Percentiles rank a stretch among this genome's conserved stretches.
phyloP scores from a whole-genome alignment of 345 rosid genomes.

The Bruguiera sexangula region DNA sequence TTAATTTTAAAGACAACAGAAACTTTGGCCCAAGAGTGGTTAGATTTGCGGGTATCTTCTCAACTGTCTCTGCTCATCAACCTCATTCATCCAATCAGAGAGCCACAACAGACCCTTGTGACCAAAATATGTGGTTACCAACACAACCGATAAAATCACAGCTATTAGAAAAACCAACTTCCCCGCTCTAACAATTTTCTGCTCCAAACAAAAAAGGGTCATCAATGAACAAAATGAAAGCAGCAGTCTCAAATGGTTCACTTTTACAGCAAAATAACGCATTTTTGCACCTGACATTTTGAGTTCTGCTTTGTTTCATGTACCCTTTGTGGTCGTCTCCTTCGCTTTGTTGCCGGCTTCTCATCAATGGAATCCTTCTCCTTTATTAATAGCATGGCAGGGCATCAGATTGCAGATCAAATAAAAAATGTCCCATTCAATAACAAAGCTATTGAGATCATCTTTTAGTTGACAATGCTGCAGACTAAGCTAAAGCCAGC shows the following conservation, averaged over 20 bases:
- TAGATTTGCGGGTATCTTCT: constrained; percentile 34
- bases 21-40: not conserved
- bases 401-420: constrained; percentile 8
- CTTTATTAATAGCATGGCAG: constrained; percentile 29
- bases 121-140: constrained; percentile 54
- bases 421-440: not conserved
- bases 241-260: not conserved
- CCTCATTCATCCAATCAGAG: constrained; percentile 83
- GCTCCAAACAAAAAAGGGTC: constrained; percentile 21
- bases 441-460: not conserved
- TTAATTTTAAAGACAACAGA: not conserved
- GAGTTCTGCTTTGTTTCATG: constrained; percentile 50
- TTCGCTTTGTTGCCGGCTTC: constrained; percentile 53
- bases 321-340: constrained; percentile 55
- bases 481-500: constrained; percentile 7
- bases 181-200: constrained; percentile 45
- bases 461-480: not conserved
- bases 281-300: constrained; percentile 49
- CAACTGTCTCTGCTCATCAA: constrained; percentile 51
- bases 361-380: constrained; percentile 48
- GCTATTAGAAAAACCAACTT: constrained; percentile 45
- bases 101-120: constrained; percentile 76
- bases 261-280: not conserved
- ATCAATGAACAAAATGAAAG: not conserved
- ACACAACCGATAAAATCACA: constrained; percentile 29